Evolutionary conservation across 2,329 filamentous ascomycete genomes (phyloP), one percentile per base, ranked within the genome.

Genomic region (Exophiala xenobiotica): DNA sequence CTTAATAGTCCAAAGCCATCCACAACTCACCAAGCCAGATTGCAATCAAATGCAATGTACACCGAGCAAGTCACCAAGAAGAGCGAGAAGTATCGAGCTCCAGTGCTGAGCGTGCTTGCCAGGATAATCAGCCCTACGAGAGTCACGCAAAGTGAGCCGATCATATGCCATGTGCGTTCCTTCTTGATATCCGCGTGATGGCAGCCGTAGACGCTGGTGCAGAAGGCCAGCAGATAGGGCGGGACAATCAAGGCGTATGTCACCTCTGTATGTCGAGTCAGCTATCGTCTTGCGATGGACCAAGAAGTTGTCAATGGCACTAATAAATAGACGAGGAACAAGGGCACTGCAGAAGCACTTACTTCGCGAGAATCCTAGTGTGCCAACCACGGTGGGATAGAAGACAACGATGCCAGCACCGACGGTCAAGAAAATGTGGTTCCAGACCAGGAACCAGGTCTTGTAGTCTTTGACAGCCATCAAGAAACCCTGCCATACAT

Each of bases 301-400:
- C 3, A 33, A 12, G 12, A 6, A 19, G 14, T 6, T 33, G 29
- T 14, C n/a, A n/a, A n/a, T n/a, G n/a, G n/a, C n/a, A n/a, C n/a
- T n/a, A n/a, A n/a, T n/a, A n/a, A n/a, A n/a, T n/a, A n/a, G n/a
- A n/a, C n/a, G n/a, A n/a, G n/a, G n/a, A n/a, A n/a, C n/a, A n/a
- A n/a, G n/a, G n/a, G n/a, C n/a, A n/a, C n/a, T n/a, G n/a, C n/a
- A n/a, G n/a, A n/a, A 16, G 35, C 18, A 38, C 35, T 38, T 18
- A 44, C 20, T 26, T 24, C 24, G n/a, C 4, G 18, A 27, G 37
- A 46, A 46, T 4, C 80, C 77, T 2, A 88, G 76, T 5, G 83
- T 85, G 52, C 76, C 73, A 44, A 89, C 85, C 47, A 90, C 83
- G 0, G 85, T 86, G 0, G 83, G 83, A 68, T 86, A 84, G 72